These are phyloP conservation scores for Apiotrichum laibachii DNA, from an alignment of 1,284 basidiomycete species.

Conservation along the genomic window DNA sequence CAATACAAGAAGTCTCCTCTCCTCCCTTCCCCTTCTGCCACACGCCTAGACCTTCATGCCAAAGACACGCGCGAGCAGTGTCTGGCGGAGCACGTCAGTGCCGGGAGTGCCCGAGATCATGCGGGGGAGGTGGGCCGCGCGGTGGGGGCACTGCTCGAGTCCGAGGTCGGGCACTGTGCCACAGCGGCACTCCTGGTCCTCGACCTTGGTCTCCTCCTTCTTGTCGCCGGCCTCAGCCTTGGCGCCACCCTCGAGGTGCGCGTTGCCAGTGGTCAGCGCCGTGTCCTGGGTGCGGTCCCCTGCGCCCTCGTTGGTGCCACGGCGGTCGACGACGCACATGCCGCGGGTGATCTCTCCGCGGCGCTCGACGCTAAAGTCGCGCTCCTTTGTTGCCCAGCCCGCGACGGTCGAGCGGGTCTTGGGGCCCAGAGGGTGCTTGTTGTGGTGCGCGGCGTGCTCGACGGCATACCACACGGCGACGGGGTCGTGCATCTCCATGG, in stretches of 20 bases:
- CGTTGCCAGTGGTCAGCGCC: constrained; percentile 8
- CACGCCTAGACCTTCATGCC: constrained; percentile 26
- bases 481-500: constrained; percentile 65
- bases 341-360: constrained; percentile 52
- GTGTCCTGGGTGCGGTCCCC: constrained; percentile 36
- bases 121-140: constrained; percentile 27
- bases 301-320: constrained; percentile 39
- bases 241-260: background rate
- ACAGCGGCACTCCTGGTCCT: background rate
- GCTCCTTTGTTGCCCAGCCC: constrained; percentile 40
- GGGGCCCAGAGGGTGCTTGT: constrained; percentile 17
- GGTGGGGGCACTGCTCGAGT: constrained; percentile 16
- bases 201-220: background rate
- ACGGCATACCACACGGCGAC: constrained; percentile 56
- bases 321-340: constrained; percentile 53
- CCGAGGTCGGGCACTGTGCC: constrained; percentile 10
- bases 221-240: background rate
- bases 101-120: constrained; percentile 44
- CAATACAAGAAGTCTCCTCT: too few species aligned
- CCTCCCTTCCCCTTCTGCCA: too few species aligned
- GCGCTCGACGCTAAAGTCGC: constrained; percentile 52
- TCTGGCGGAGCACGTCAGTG: constrained; percentile 31
- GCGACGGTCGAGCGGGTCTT: background rate
- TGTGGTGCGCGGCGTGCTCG: constrained; percentile 52
- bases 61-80: constrained; percentile 46